These are phyloP conservation scores for Lenzites betulinus DNA, from an alignment of 768 basidiomycete species.

Conservation along the genomic window DNA sequence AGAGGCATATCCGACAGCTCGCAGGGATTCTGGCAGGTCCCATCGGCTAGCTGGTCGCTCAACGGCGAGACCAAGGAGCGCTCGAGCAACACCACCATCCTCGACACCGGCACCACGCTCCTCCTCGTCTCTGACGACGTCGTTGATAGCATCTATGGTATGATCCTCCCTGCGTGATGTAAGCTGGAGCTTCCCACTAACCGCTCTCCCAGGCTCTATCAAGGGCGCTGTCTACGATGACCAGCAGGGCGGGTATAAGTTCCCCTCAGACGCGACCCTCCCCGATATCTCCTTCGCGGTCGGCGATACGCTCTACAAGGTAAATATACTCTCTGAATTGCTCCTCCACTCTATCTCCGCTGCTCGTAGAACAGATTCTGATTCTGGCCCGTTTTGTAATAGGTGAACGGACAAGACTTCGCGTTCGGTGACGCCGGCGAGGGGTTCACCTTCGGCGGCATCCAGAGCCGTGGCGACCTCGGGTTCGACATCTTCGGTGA, in stretches of 20 bases:
- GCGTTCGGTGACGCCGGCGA: constrained; percentile 31
- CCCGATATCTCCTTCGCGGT: constrained; percentile 38
- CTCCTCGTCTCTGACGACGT: constrained; percentile 35
- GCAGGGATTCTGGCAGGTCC: constrained; percentile 43
- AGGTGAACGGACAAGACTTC: constrained; percentile 29
- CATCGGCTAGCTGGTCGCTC: constrained; percentile 30
- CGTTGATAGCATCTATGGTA: constrained; percentile 36
- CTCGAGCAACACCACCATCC: constrained; percentile 38
- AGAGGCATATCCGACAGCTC: constrained; percentile 27
- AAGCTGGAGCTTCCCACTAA: neutral
- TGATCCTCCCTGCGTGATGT: neutral
- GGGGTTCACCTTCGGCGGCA: constrained; percentile 31
- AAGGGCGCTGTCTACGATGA: constrained; percentile 38
- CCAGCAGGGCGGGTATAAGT: constrained; percentile 41
- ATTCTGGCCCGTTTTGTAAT: neutral
- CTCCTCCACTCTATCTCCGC: neutral
- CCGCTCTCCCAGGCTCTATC: constrained; percentile 34
- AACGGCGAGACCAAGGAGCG: constrained; percentile 30
- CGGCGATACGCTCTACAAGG: constrained; percentile 35
- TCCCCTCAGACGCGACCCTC: constrained; percentile 34
- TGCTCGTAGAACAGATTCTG: neutral
- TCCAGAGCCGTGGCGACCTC: constrained; percentile 36
- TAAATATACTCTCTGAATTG: constrained; percentile 9
- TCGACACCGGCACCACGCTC: constrained; percentile 41
- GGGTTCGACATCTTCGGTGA: constrained; percentile 37